phyloP scores from a whole-genome alignment of 2,329 filamentous ascomycete species.

The Fusarium napiforme region DNA sequence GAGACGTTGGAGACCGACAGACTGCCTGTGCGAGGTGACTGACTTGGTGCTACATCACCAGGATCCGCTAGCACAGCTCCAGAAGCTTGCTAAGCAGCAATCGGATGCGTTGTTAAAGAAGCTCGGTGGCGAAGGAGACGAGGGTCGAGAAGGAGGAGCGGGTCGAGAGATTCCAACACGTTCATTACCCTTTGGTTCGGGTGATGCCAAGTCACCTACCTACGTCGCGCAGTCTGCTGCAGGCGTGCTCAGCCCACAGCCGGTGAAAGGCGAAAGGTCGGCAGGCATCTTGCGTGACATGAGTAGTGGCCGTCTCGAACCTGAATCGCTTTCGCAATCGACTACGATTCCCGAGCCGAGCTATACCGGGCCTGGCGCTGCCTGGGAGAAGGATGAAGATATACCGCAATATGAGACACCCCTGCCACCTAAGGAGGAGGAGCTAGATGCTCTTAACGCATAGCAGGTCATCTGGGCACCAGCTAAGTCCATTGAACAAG shows the following conservation, averaged over 20 bases:
- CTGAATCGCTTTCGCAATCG: conserved; percentile 23
- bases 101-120: conserved; percentile 68
- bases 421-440: conserved; percentile 53
- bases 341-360: conserved; percentile 55
- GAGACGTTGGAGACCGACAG: conserved; percentile 58
- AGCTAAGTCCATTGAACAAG: conserved; percentile 7
- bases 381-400: conserved; percentile 64
- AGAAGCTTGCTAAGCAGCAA: conserved; percentile 75
- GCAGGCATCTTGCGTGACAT: conserved; percentile 51
- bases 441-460: conserved; percentile 55
- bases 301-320: conserved; percentile 35
- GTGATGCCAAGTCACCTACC: conserved; percentile 49
- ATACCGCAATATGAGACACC: conserved; percentile 52
- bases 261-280: conserved; percentile 54
- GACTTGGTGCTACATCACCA: conserved; percentile 63
- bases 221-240: conserved; percentile 43
- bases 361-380: conserved; percentile 61
- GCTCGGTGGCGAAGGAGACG: conserved; percentile 53
- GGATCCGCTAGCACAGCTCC: conserved; percentile 77
- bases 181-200: conserved; percentile 64
- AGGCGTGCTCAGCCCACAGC: conserved; percentile 54
- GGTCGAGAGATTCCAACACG: conserved; percentile 60
- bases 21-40: conserved; percentile 67
- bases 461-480: conserved; percentile 39
- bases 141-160: conserved; percentile 44